phyloP scores from a whole-genome alignment of 2,329 filamentous ascomycete genomes.

The Aspergillus sp. region DNA sequence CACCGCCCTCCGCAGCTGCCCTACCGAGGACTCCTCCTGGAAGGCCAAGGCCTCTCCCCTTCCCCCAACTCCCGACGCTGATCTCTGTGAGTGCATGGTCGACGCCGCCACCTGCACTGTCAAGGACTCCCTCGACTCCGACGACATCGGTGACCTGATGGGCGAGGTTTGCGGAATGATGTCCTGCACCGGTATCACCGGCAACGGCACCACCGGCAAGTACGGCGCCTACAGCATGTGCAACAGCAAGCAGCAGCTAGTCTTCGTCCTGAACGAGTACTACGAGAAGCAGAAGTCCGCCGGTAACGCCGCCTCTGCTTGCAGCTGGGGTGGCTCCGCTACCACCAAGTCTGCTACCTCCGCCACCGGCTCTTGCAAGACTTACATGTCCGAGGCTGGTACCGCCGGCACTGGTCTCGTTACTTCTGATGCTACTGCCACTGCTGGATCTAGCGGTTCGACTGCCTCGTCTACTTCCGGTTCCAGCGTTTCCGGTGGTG shows the following conservation, averaged over 20 bases:
- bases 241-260: constrained; percentile 44
- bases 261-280: constrained; percentile 49
- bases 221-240: constrained; percentile 54
- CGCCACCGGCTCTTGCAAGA: constrained; percentile 40
- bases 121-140: constrained; percentile 38
- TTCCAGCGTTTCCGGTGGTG: background rate
- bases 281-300: constrained; percentile 39
- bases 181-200: constrained; percentile 42
- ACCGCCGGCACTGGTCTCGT: constrained; percentile 42
- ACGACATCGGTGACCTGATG: constrained; percentile 61
- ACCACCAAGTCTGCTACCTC: constrained; percentile 36
- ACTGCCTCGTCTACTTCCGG: background rate
- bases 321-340: constrained; percentile 46
- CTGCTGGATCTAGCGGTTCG: background rate
- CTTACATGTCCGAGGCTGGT: constrained; percentile 44
- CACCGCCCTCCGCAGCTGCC: constrained; percentile 70
- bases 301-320: constrained; percentile 39
- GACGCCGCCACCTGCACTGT: constrained; percentile 70
- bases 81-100: constrained; percentile 83
- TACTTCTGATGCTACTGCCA: constrained; percentile 22
- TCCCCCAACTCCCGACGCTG: constrained; percentile 74
- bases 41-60: constrained; percentile 62
- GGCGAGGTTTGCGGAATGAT: constrained; percentile 43
- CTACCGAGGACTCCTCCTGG: constrained; percentile 64
- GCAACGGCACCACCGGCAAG: constrained; percentile 42